Base-by-base conservation (phyloP, 768 basidiomycete species). In the Pulveroboletus sp. region DNA sequence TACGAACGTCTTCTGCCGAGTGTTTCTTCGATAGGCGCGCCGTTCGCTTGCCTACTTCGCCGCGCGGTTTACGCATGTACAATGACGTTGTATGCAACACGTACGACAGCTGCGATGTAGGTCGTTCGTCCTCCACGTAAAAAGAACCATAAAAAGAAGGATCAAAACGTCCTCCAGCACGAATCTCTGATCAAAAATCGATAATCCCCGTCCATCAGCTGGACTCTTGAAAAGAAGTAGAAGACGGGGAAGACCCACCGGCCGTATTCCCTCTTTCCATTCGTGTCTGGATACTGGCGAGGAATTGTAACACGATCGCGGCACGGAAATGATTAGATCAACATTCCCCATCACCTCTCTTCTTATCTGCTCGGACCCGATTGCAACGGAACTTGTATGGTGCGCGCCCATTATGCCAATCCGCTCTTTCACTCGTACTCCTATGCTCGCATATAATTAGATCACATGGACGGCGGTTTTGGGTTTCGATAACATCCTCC, bases 41-140 rank as follows among this genome's bases (percentile, higher is more conserved):
- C 27, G 34, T 12, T 54, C 48, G 45, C 47, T 49, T 55, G 50
- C 12, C 26, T 41, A 19, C 16, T 31, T 16, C 31, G 45, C 54
- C 60, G 50, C 57, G 51, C 41, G 63, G 57, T 47, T 38, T 26
- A 35, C 34, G 60, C 62, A 39, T 65, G 62, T 43, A 34, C 16
- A 14, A 48, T 65, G 54, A 63, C 63, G 60, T 59, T 22, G 51
- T 39, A 37, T 37, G 36, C 38, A 41, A 30, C 44, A 49, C 35
- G 29, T 58, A 53, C 30, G 22, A 47, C 46, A 16, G 50, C 26
- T 26, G 41, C 43, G 37, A 26, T 30, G 30, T 51, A 49, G 23
- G 27, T 42, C 31, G 44, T 39, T 24, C 38, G n/a, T 34, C 32
- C 20, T 45, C 53, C 53, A 64, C 63, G 63, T 64, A 63, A 63